Evolutionary conservation across 179 eudicot species (phyloP), one percentile per base, ranked within the genome.

Genomic region (Nepenthes alata): DNA sequence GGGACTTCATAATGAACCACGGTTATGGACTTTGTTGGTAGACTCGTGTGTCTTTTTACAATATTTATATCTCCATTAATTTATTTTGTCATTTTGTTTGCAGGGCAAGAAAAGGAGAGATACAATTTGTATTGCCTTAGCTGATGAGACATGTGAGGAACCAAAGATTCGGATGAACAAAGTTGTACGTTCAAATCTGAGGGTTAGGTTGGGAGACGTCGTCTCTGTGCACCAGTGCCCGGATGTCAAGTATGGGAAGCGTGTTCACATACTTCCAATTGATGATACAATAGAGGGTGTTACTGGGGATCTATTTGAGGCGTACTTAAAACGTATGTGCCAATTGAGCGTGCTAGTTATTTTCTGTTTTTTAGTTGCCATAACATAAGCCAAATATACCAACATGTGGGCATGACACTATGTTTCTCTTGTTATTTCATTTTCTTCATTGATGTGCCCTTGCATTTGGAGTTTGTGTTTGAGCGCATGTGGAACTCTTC

Each of bases 31-130:
- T 25, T 25, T 25, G 25, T 25, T 25, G 25, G 25, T 1, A 25
- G 25, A 25, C 25, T 25, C 25, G 0, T 25, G 25, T 25, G 25
- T 25, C 25, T 25, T 25, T 25, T 25, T 25, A 25, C 25, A 25
- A 25, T 25, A 25, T 25, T 25, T 25, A 0, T 25, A 25, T 25
- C 25, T 25, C 25, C 25, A 25, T 54, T 38, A 48, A n/a, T 16
- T 15, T 38, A 16, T 35, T 37, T 15, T 16, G 34, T 5, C 25
- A 12, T 10, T 16, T 48, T 55, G 25, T 61, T 7, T 25, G 5
- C 59, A 89, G 96, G 96, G 88, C 34, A 81, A 78, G 71, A 83
- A 81, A 59, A 61, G 83, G 12, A 83, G 53, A 53, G 83, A 81
- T 50, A 83, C 88, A 0, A 45, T 81, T 6, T 76, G 88, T 64